A percentile compares a stretch with the other conserved stretches of the same genome.
Conservation (phyloP, 306 rosid genomes). For the Castanospermum australe region DNA sequence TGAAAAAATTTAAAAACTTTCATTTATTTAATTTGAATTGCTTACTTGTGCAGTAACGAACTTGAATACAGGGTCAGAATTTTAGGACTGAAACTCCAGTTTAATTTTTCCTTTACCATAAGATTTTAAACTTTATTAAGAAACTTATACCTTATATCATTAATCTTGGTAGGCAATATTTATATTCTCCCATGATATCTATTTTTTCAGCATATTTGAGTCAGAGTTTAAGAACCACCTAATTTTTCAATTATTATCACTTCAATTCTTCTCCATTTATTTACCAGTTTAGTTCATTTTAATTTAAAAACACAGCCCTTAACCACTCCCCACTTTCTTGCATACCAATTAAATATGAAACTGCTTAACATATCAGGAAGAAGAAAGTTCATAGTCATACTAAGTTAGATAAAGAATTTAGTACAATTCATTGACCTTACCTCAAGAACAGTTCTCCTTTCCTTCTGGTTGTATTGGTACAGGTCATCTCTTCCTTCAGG, state of each 20-base stretch:
- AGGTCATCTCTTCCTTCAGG: conserved; percentile 98
- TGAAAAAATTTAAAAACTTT: neutral
- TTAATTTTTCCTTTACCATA: neutral
- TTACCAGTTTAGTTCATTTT: neutral
- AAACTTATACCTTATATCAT: neutral
- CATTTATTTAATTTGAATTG: neutral
- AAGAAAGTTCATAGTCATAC: neutral
- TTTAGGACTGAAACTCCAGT: neutral
- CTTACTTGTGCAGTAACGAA: too few species aligned
- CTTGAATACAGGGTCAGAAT: neutral
- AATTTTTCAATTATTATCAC: neutral
- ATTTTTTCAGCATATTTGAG: conserved; percentile 6
- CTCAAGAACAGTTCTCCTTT: conserved; percentile 91
- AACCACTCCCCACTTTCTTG: conserved; percentile 5
- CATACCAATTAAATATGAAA: conserved; percentile 3
- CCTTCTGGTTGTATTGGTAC: conserved; percentile 93
- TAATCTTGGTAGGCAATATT: neutral
- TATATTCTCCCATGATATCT: neutral
- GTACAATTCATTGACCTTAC: conserved; percentile 35
- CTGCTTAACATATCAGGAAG: neutral
- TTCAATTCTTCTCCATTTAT: neutral
- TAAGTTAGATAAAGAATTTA: neutral
- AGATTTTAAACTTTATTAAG: conserved; percentile 3
- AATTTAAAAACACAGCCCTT: neutral
- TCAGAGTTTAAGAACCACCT: neutral